Evolutionary conservation across 352 stramenopile genomes (phyloP).

Genomic region (Globisporangium lucens): DNA sequence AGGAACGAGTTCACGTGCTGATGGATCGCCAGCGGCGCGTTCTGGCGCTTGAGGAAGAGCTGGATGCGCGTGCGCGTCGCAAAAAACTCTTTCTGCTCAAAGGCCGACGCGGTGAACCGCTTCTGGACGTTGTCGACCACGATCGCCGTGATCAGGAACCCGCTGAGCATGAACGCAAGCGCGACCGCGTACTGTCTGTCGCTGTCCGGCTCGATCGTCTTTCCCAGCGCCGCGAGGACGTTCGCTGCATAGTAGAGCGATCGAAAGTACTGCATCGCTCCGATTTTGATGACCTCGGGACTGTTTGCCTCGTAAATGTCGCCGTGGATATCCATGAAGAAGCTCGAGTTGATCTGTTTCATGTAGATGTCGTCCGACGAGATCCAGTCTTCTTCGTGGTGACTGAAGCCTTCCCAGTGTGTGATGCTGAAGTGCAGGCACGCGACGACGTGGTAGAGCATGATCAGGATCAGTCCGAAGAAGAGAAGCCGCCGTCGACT

Average conservation of each 20-base stretch:
- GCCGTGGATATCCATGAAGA: conserved; percentile 29
- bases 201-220: conserved; percentile 45
- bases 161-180: conserved; percentile 64
- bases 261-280: conserved; percentile 50
- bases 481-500: conserved; percentile 38
- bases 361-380: conserved; percentile 44
- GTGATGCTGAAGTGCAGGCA: conserved; percentile 54
- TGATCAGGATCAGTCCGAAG: conserved; percentile 35
- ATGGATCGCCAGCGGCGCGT: conserved; percentile 46
- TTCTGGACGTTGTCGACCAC: conserved; percentile 75
- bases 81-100: conserved; percentile 72
- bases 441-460: conserved; percentile 54
- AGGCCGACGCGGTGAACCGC: conserved; percentile 55
- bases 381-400: conserved; percentile 39
- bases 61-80: conserved; percentile 50
- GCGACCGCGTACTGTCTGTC: conserved; percentile 45
- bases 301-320: conserved; percentile 20
- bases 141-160: conserved; percentile 61
- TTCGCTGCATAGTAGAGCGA: conserved; percentile 60
- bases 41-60: conserved; percentile 61
- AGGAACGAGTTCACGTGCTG: conserved; percentile 62
- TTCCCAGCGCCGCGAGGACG: conserved; percentile 38
- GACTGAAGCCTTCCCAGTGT: conserved; percentile 40
- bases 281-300: conserved; percentile 26
- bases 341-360: conserved; percentile 28